Evolutionary conservation across 2,329 filamentous ascomycete genomes (phyloP), one percentile per base, ranked within the genome.

Genomic region (Cladobotryum mycophilum): DNA sequence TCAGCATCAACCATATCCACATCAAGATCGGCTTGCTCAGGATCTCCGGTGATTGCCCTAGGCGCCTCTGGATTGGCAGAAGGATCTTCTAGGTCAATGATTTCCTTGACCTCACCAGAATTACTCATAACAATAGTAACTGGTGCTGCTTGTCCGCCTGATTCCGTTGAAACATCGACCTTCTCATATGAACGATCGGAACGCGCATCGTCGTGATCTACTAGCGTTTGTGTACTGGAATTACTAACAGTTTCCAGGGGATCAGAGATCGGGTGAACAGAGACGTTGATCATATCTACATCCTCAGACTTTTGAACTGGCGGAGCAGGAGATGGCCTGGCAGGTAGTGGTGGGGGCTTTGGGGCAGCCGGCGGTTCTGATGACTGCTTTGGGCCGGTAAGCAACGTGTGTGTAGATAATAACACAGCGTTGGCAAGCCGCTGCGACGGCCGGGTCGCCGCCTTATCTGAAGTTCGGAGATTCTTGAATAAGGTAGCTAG

Each of bases 341-440:
- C 70, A 5, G 78, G 78, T 2, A 81, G 64, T 3, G 78, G 76
- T 0, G 78, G 78, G 2, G 75, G 73, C 13, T 63, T 57, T 3
- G 59, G 34, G 5, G 57, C 55, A 5, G 52, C 42, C 12, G 58
- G 48, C 6, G 58, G 35, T 44, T 67, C 64, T 4, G 56, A 45
- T 11, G 60, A 42, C 47, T 60, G 57, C 48, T 67, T 68, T 1
- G 61, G 49, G 22, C 64, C 62, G 20, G 64, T 64, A 4, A 70
- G 60, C 5, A 71, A 59, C 2, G 67, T 67, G 40, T 68, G 67
- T 0, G 72, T 76, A 3, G 74, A 74, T 2, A 88, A 80, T 18
- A 96, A 74, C 1, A 90, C 90, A 37, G 91, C 79, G 45, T 89
- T 85, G 22, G 90, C 90, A 34, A 96, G 76, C 56, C 89, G 82